phyloP scores from a whole-genome alignment of 352 stramenopile species.

The Phytophthora sansomeana region DNA sequence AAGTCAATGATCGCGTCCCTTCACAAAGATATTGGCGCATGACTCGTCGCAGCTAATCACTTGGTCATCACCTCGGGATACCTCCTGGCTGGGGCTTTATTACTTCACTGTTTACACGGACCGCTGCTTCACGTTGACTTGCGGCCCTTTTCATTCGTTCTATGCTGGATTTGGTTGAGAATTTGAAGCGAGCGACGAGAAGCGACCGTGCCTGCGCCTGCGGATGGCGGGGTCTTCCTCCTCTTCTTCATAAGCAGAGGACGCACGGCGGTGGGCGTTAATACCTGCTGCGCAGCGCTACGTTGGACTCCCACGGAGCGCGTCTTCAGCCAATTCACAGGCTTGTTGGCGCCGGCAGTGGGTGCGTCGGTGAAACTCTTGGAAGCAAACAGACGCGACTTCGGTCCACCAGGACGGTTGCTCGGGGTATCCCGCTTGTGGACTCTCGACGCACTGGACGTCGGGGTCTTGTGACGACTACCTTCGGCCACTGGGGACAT shows the following conservation, averaged over 20 bases:
- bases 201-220: conserved; percentile 47
- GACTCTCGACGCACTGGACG: conserved; percentile 62
- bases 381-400: conserved; percentile 49
- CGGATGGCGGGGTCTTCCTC: conserved; percentile 69
- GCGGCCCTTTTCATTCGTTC: conserved; percentile 49
- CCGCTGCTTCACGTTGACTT: conserved; percentile 42
- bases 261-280: conserved; percentile 48
- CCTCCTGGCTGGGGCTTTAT: conserved; percentile 10
- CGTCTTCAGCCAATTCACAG: conserved; percentile 85
- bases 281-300: conserved; percentile 31
- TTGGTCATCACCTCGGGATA: not conserved
- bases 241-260: conserved; percentile 52
- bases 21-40: conserved; percentile 29
- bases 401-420: conserved; percentile 38
- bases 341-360: conserved; percentile 45
- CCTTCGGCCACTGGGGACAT: conserved; percentile 63
- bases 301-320: conserved; percentile 55
- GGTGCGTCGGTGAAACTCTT: conserved; percentile 55
- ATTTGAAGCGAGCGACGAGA: conserved; percentile 84
- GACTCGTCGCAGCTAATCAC: conserved; percentile 23
- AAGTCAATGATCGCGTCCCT: conserved; percentile 25
- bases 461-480: conserved; percentile 39
- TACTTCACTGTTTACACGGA: conserved; percentile 19
- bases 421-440: conserved; percentile 64
- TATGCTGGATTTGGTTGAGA: conserved; percentile 83